Evolutionary conservation across 139 green algal genomes (phyloP).

Genomic region (Chlamydomonas incerta): DNA sequence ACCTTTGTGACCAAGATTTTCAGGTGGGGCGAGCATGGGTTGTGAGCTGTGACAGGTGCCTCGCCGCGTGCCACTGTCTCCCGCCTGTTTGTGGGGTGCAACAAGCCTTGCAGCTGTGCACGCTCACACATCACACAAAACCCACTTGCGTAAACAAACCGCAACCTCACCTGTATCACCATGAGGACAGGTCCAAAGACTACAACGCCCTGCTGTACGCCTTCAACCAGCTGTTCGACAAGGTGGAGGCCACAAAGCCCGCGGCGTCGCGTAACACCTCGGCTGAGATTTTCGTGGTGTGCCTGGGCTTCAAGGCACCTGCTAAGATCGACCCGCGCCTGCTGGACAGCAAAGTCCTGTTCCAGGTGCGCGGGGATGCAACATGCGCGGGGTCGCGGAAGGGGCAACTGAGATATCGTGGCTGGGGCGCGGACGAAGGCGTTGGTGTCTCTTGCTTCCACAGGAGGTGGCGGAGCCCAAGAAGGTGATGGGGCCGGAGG

Average conservation of each 20-base stretch:
- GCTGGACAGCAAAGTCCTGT: conserved; percentile 91
- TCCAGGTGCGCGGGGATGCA: conserved; percentile 65
- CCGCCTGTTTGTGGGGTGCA: too few species aligned
- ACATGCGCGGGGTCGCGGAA: too few species aligned
- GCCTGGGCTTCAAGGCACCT: conserved; percentile 95
- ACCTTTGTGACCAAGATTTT: conserved; percentile 99
- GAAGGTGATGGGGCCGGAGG: conserved; percentile 80
- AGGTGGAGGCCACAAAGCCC: conserved; percentile 94
- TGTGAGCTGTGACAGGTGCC: too few species aligned
- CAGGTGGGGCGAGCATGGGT: conserved; percentile 47
- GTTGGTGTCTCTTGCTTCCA: too few species aligned
- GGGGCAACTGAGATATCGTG: too few species aligned
- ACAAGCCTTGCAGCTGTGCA: too few species aligned
- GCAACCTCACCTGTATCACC: too few species aligned
- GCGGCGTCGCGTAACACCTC: conserved; percentile 90
- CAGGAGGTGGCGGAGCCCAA: conserved; percentile 59
- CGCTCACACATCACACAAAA: too few species aligned
- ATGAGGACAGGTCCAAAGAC: conserved; percentile 91
- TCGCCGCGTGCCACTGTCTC: too few species aligned
- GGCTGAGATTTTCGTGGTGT: conserved; percentile 98
- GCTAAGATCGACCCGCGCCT: conserved; percentile 97
- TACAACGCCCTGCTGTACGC: conserved; percentile 95
- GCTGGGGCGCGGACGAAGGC: too few species aligned
- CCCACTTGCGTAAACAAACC: too few species aligned
- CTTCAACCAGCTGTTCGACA: conserved; percentile 97